Percentiles rank a stretch among this genome's conserved stretches.
phyloP scores from a whole-genome alignment of 2,329 filamentous ascomycete genomes.

The Eutypa lata region DNA sequence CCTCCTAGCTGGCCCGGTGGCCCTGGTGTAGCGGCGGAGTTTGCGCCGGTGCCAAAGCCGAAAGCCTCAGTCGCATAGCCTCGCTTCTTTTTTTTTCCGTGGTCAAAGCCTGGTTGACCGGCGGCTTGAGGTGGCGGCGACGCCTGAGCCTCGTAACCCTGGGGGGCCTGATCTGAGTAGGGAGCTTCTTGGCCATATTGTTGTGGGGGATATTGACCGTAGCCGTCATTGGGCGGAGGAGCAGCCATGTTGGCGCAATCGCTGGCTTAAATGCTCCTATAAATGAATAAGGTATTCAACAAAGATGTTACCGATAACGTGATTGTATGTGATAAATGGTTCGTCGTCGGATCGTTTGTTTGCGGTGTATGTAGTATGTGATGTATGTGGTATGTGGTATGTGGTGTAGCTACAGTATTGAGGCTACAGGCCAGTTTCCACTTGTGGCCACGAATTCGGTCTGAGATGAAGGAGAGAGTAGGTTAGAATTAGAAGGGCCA shows the following conservation, averaged over 20 bases:
- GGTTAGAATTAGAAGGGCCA: neutral
- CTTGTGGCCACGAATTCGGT: slow-evolving; percentile 1
- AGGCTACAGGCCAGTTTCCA: neutral
- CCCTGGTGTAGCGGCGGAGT: slow-evolving; percentile 56
- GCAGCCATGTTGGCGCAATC: slow-evolving; percentile 50
- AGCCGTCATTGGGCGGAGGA: slow-evolving; percentile 45
- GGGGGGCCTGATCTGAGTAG: slow-evolving; percentile 36
- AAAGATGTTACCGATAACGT: neutral
- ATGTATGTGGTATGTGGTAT: neutral
- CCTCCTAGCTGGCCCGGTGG: slow-evolving; percentile 29
- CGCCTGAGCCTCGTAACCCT: slow-evolving; percentile 35
- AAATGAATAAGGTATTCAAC: neutral
- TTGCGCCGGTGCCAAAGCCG: slow-evolving; percentile 85
- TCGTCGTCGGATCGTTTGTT: neutral
- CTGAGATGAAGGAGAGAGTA: neutral
- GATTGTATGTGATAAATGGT: neutral
- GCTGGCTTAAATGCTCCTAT: slow-evolving; percentile 1
- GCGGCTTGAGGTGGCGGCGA: slow-evolving; percentile 31
- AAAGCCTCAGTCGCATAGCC: slow-evolving; percentile 93
- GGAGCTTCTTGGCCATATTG: slow-evolving; percentile 39
- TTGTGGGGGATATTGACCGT: slow-evolving; percentile 45
- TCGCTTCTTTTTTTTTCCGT: slow-evolving; percentile 82
- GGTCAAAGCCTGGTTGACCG: slow-evolving; percentile 33
- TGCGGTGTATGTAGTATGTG: neutral
- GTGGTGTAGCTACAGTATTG: neutral